Conservation (phyloP, 306 rosid species). For the Pterocarpus santalinus region DNA sequence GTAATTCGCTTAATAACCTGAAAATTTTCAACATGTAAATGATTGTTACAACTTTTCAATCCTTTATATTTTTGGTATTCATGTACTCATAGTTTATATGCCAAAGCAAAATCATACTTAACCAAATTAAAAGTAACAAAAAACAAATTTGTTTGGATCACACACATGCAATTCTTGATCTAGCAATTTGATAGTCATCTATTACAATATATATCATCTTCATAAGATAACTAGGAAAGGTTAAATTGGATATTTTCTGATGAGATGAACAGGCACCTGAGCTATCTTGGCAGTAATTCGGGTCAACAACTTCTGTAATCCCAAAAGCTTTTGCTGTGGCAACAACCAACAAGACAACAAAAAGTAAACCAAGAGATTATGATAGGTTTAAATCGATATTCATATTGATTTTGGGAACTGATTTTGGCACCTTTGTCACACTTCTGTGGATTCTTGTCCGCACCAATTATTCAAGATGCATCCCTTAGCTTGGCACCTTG, state of each 20-base stretch:
- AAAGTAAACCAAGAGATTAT: constrained; percentile 34
- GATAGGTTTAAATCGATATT: constrained; percentile 17
- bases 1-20: constrained; percentile 84
- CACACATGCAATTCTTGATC: constrained; percentile 13
- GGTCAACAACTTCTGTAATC: constrained; percentile 75
- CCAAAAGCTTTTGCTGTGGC: constrained; percentile 88
- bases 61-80: not conserved
- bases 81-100: not conserved
- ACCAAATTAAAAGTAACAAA: constrained; percentile 4
- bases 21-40: constrained; percentile 41
- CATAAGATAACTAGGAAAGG: constrained; percentile 18
- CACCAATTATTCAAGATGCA: constrained; percentile 87
- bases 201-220: not conserved
- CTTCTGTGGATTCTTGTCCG: constrained; percentile 84
- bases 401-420: not conserved
- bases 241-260: constrained; percentile 14
- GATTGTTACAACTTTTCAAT: not conserved
- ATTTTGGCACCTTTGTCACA: constrained; percentile 66
- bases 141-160: constrained; percentile 6
- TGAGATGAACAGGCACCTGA: constrained; percentile 61
- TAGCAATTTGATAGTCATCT: not conserved
- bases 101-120: constrained; percentile 26
- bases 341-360: constrained; percentile 45
- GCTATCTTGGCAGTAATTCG: constrained; percentile 65
- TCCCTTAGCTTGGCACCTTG: constrained; percentile 91